Evolutionary conservation across 805 yeast genomes (phyloP).

Genomic region (Candida ficus): DNA sequence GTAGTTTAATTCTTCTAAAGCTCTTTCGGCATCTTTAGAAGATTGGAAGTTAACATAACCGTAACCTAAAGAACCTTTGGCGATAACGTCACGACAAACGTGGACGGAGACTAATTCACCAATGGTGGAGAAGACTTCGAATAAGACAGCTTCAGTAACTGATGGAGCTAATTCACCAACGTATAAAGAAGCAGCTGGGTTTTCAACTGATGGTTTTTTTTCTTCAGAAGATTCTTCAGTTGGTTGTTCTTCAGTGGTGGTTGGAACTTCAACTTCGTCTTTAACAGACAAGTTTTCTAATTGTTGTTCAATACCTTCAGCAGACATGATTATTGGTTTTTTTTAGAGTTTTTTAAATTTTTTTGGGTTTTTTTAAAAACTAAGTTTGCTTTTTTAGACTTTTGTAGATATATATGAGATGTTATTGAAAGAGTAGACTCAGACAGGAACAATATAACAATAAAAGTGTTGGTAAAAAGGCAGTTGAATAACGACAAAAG

Average conservation of each 20-base stretch:
- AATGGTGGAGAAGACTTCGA: slow-evolving; percentile 89
- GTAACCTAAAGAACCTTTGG: slow-evolving; percentile 95
- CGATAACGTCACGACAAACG: slow-evolving; percentile 97
- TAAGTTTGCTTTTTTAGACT: not conserved
- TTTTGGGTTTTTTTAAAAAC: slow-evolving; percentile 19
- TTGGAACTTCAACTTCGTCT: slow-evolving; percentile 27
- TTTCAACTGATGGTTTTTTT: slow-evolving; percentile 36
- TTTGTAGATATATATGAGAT: not conserved
- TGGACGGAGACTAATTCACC: slow-evolving; percentile 96
- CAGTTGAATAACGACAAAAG: slow-evolving; percentile 6
- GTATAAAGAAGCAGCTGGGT: slow-evolving; percentile 78
- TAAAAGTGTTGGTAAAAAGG: not conserved
- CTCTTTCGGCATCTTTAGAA: slow-evolving; percentile 85
- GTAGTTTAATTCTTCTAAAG: slow-evolving; percentile 94
- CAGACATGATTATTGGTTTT: slow-evolving; percentile 32
- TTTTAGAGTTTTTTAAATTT: slow-evolving; percentile 9
- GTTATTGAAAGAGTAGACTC: slow-evolving; percentile 2
- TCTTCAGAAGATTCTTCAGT: slow-evolving; percentile 45
- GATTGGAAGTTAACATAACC: slow-evolving; percentile 96
- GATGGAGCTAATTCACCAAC: slow-evolving; percentile 95
- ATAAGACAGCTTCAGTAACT: slow-evolving; percentile 90
- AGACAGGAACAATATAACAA: not conserved
- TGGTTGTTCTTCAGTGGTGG: slow-evolving; percentile 25
- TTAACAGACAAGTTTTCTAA: slow-evolving; percentile 44
- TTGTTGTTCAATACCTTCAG: slow-evolving; percentile 37